Evolutionary conservation across 768 basidiomycete genomes (phyloP).

Genomic region (Pleurotus platypus): DNA sequence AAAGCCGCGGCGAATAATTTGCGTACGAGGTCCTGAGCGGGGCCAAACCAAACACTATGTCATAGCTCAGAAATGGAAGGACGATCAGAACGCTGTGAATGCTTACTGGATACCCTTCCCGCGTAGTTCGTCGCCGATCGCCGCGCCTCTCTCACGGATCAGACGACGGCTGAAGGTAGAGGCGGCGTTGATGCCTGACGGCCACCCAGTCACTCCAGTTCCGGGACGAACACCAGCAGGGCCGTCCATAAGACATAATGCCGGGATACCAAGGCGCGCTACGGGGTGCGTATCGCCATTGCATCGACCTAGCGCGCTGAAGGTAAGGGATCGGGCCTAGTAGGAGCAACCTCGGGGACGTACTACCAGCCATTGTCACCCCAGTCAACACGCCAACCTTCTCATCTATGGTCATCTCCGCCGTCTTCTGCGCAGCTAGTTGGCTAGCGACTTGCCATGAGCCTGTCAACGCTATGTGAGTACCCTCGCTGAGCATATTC

Average conservation of each 20-base stretch:
- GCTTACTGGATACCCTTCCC: conserved; percentile 56
- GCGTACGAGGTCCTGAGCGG: conserved; percentile 2
- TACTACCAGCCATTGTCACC: conserved; percentile 3
- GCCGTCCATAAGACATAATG: conserved; percentile 4
- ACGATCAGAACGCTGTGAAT: background rate
- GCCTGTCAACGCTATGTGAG: background rate
- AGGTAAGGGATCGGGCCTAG: background rate
- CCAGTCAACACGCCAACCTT: conserved; percentile 4
- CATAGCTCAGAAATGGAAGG: background rate
- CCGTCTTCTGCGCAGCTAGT: background rate
- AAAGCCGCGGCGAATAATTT: background rate
- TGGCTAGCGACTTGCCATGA: conserved; percentile 1
- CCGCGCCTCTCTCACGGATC: conserved; percentile 59
- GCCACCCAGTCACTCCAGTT: conserved; percentile 3
- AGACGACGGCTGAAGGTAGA: conserved; percentile 57
- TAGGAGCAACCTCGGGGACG: background rate
- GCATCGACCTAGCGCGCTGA: background rate
- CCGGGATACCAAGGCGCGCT: conserved; percentile 1
- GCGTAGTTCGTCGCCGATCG: conserved; percentile 63
- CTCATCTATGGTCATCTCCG: conserved; percentile 5
- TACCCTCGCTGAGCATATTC: background rate
- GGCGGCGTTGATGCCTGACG: conserved; percentile 38
- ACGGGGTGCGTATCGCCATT: conserved; percentile 1
- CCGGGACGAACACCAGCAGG: conserved; percentile 5
- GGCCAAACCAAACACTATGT: conserved; percentile 1